Evolutionary conservation across 192 early-diverging fungal genomes (phyloP), one percentile per base, ranked within the genome.

Genomic region (Coemansia sp.): DNA sequence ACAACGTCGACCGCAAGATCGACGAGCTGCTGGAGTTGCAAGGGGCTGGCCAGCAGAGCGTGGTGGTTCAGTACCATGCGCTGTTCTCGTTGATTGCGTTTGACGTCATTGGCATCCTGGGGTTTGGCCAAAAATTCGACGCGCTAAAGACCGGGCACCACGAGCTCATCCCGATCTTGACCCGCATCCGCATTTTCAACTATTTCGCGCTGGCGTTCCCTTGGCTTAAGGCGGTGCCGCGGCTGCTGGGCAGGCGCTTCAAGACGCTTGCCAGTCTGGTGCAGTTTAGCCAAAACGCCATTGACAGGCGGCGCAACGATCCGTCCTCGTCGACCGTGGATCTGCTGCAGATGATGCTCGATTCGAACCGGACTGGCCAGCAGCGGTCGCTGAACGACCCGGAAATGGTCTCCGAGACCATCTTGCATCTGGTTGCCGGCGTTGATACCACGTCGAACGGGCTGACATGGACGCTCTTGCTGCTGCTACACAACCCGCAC

Each of bases 391-490:
- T 77, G 58, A 62, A 14, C 27, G 64, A 77, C 19, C 21, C 45
- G 2, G 63, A 76, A 31, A 66, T 81, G 30, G 58, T 65, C 11
- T 60, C 65, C 4, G 75, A 81, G 31, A 56, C 53, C 0, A 58
- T 67, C 15, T 32, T 78, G 27, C 75, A 78, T 15, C 56, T 81
- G 17, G 44, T 78, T 1, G 70, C 74, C 0, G 79, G 79, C 1
- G 63, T 70, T 2, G 75, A 81, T 10, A 78, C 79, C 1, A 81
- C 79, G 2, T 54, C 70, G 11, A 29, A 50, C 9, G 68, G 71
- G 5, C 47, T 78, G 17, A 71, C 63, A 0, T 81, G 75, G 79
- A 64, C 76, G 1, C 11, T 78, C 36, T 38, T 57, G 0, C 50
- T 74, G 50, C 51, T 81, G 4, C 42, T 81, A 12, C 40, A 62